A percentile compares a stretch with the other conserved stretches of the same genome.
These are phyloP conservation scores for Solanum chaucha DNA, from an alignment of 257 asterid species.

Conservation along the genomic window DNA sequence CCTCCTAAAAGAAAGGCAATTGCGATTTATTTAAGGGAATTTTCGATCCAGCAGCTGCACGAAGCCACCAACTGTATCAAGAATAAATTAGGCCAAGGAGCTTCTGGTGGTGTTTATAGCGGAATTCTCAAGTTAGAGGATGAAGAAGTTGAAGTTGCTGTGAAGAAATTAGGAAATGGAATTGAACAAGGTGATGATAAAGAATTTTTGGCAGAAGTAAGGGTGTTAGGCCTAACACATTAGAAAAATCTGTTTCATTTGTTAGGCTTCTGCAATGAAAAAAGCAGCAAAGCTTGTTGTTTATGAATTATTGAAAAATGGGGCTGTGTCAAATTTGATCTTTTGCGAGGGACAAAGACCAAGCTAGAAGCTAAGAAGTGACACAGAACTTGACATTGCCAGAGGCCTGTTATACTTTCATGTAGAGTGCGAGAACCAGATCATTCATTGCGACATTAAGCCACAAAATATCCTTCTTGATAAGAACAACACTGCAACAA, in stretches of 20 bases:
- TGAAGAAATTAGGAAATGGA: conserved; percentile 30
- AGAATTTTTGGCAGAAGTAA: conserved; percentile 46
- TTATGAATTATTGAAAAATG: conserved; percentile 35
- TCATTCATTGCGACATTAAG: conserved; percentile 59
- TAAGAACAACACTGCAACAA: conserved; percentile 22
- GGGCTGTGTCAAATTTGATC: conserved; percentile 30
- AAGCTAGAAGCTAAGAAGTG: conserved; percentile 29
- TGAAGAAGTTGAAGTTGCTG: conserved; percentile 30
- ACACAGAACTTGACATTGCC: conserved; percentile 41
- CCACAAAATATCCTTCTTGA: conserved; percentile 55
- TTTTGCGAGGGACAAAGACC: conserved; percentile 14
- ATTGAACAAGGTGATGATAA: conserved; percentile 18
- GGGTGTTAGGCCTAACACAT: conserved; percentile 37
- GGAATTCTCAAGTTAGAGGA: conserved; percentile 26
- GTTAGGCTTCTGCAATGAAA: conserved; percentile 35
- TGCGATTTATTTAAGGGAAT: neutral
- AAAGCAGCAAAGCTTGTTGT: conserved; percentile 25
- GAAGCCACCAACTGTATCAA: conserved; percentile 36
- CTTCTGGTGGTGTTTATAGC: conserved; percentile 35
- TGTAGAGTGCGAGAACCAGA: conserved; percentile 48
- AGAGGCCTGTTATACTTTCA: conserved; percentile 46
- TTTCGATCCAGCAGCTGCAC: conserved; percentile 19
- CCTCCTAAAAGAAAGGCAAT: neutral
- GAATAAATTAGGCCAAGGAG: conserved; percentile 45
- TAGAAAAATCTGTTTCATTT: conserved; percentile 53